Conservation (phyloP, 2,329 filamentous ascomycete genomes). For the Exophiala sp. region DNA sequence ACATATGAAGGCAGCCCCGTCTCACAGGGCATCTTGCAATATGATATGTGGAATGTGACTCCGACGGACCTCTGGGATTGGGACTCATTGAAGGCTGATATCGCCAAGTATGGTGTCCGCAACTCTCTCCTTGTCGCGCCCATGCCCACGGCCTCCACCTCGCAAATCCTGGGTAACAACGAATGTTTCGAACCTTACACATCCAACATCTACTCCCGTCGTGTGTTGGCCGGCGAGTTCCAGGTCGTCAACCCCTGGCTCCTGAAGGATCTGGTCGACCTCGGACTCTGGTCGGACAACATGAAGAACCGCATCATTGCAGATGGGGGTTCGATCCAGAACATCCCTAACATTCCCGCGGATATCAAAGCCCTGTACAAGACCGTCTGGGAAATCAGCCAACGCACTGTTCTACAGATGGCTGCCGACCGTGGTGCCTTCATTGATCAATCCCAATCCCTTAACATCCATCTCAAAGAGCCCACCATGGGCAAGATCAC, state of each 20-base stretch:
- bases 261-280: constrained; percentile 94
- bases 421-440: constrained; percentile 96
- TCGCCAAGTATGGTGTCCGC: constrained; percentile 86
- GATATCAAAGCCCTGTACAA: constrained; percentile 98
- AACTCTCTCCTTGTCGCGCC: constrained; percentile 93
- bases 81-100: constrained; percentile 78
- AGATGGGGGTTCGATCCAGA: constrained; percentile 90
- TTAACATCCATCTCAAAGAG: constrained; percentile 99
- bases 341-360: constrained; percentile 90
- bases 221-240: constrained; percentile 96
- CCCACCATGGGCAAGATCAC: constrained; percentile 99
- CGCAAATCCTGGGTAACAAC: constrained; percentile 97
- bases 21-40: constrained; percentile 92
- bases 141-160: constrained; percentile 96
- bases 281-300: constrained; percentile 96
- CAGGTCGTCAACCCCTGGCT: constrained; percentile 99
- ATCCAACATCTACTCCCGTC: constrained; percentile 98
- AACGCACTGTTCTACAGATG: constrained; percentile 94
- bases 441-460: constrained; percentile 97
- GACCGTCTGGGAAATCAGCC: constrained; percentile 98
- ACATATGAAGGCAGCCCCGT: constrained; percentile 91
- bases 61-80: constrained; percentile 96
- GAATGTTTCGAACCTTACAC: constrained; percentile 99
- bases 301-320: constrained; percentile 99
- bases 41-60: constrained; percentile 96